Evolutionary conservation across 345 rosid species (phyloP).

Genomic region (Hibiscus mutabilis): DNA sequence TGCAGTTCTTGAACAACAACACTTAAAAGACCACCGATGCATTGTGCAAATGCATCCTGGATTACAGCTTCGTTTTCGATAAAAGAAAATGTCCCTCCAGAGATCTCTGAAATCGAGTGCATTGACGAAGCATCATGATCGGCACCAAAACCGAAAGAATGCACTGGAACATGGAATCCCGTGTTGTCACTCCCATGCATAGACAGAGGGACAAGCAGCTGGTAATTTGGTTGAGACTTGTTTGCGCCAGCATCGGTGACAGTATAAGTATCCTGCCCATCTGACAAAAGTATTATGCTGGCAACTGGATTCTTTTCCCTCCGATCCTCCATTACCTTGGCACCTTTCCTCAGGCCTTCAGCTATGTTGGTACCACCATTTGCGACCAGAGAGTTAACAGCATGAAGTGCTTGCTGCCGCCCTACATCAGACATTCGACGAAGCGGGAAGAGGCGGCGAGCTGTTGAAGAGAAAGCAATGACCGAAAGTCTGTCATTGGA

Average conservation of each 20-base stretch:
- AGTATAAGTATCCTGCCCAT: conserved; percentile 84
- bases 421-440: conserved; percentile 80
- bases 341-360: conserved; percentile 91
- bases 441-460: conserved; percentile 81
- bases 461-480: conserved; percentile 93
- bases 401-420: conserved; percentile 75
- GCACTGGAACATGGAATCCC: conserved; percentile 80
- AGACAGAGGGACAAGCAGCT: conserved; percentile 54
- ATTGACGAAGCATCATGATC: conserved; percentile 89
- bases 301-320: conserved; percentile 79
- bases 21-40: conserved; percentile 93
- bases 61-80: conserved; percentile 83
- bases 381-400: conserved; percentile 84
- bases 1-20: conserved; percentile 79
- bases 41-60: conserved; percentile 98
- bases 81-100: conserved; percentile 95
- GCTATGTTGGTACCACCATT: conserved; percentile 96
- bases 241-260: conserved; percentile 29
- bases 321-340: conserved; percentile 80
- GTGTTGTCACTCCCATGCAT: conserved; percentile 42
- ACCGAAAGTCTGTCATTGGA: conserved; percentile 86
- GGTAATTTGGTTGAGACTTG: conserved; percentile 34
- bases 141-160: conserved; percentile 87
- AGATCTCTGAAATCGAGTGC: conserved; percentile 87
- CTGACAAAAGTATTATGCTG: conserved; percentile 82